A percentile compares a stretch with the other conserved stretches of the same genome.
These are phyloP conservation scores for Linnemannia exigua DNA, from an alignment of 192 early-diverging fungal species.

Conservation along the genomic window DNA sequence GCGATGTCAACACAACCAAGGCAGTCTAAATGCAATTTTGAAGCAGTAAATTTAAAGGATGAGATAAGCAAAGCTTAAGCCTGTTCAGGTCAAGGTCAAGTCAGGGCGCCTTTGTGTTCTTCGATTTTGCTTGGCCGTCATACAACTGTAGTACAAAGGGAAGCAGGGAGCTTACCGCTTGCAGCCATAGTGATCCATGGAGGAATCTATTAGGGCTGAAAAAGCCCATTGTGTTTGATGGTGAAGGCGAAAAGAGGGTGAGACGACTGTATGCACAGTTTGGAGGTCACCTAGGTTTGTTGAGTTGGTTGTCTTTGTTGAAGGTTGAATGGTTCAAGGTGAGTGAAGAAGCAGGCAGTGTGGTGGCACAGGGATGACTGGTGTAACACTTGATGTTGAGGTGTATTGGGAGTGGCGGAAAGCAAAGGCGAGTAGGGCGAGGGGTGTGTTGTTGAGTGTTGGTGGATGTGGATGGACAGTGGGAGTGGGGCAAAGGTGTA, in stretches of 20 bases:
- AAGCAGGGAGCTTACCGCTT: slow-evolving; percentile 29
- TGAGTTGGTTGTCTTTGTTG: background rate
- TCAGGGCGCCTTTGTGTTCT: background rate
- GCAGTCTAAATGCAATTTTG: slow-evolving; percentile 8
- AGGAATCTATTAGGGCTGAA: slow-evolving; percentile 23
- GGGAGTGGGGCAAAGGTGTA: too few species aligned
- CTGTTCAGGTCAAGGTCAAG: background rate
- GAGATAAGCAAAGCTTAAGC: too few species aligned
- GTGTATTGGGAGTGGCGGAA: background rate
- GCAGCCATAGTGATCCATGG: slow-evolving; percentile 46
- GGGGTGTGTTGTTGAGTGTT: background rate
- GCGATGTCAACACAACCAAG: slow-evolving; percentile 25
- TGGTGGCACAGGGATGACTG: background rate
- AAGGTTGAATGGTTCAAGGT: background rate
- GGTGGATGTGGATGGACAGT: background rate
- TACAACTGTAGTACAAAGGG: background rate
- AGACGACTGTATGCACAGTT: background rate
- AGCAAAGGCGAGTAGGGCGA: background rate
- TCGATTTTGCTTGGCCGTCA: background rate
- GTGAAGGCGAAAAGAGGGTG: background rate
- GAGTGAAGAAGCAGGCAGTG: background rate
- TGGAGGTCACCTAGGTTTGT: background rate
- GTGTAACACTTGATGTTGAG: background rate
- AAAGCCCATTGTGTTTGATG: slow-evolving; percentile 22
- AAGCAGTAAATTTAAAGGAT: background rate